Evolutionary conservation across 768 basidiomycete species (phyloP).

Genomic region (Kwoniella mangroviensis): DNA sequence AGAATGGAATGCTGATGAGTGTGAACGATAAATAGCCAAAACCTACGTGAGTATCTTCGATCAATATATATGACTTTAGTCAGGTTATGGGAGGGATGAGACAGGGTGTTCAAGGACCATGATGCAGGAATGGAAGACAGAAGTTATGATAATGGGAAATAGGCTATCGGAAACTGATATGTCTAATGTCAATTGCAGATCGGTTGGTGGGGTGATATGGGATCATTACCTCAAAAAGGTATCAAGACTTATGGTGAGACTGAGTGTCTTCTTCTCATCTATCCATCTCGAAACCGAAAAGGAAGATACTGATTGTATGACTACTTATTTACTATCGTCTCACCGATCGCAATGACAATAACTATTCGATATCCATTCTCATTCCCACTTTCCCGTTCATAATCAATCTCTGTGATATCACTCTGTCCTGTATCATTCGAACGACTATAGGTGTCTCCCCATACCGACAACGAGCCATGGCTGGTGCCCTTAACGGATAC

Average conservation of each 20-base stretch:
- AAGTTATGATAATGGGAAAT: not conserved
- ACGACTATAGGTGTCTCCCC: slow-evolving; percentile 73
- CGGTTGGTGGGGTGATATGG: slow-evolving; percentile 88
- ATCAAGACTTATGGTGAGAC: slow-evolving; percentile 79
- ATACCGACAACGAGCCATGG: slow-evolving; percentile 73
- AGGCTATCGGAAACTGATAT: slow-evolving; percentile 3
- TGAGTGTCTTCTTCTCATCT: not conserved
- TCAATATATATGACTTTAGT: not conserved
- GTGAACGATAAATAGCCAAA: slow-evolving; percentile 64
- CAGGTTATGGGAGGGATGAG: not conserved
- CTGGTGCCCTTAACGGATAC: slow-evolving; percentile 73
- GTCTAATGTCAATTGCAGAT: slow-evolving; percentile 61
- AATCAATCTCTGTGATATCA: not conserved
- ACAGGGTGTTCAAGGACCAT: too few relatives aligned
- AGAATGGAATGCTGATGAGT: slow-evolving; percentile 2
- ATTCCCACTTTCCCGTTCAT: too few relatives aligned
- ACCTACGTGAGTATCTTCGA: slow-evolving; percentile 69
- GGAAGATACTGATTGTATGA: not conserved
- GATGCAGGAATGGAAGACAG: not conserved
- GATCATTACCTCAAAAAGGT: slow-evolving; percentile 73
- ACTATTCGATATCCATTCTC: too few relatives aligned
- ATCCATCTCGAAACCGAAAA: not conserved
- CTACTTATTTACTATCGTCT: too few relatives aligned
- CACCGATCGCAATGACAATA: too few relatives aligned
- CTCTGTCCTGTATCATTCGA: not conserved